Evolutionary conservation across 805 yeast species (phyloP).

Genomic region (Lachancea fermentati): DNA sequence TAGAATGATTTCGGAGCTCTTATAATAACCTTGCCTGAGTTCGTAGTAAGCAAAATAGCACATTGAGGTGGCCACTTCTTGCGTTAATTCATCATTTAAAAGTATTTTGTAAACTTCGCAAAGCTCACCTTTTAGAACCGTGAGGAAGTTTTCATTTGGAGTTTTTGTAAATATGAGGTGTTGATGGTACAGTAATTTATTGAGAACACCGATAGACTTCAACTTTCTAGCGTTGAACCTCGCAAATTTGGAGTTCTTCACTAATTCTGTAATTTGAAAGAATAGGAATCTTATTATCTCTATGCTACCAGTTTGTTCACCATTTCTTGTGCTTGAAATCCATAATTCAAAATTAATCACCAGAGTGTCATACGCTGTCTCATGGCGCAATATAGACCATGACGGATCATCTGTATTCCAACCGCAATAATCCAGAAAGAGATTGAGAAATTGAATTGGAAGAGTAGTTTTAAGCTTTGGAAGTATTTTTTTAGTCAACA

Average conservation of each 20-base stretch:
- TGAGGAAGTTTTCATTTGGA: conserved; percentile 34
- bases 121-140: conserved; percentile 32
- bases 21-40: conserved; percentile 31
- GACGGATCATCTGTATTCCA: conserved; percentile 45
- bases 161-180: conserved; percentile 33
- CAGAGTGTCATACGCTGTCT: conserved; percentile 50
- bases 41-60: conserved; percentile 48
- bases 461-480: conserved; percentile 23
- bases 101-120: conserved; percentile 25
- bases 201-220: conserved; percentile 44
- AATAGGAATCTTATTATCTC: conserved; percentile 49
- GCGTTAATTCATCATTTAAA: conserved; percentile 44
- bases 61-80: conserved; percentile 49
- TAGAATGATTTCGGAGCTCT: conserved; percentile 29
- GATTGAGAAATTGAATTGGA: conserved; percentile 41
- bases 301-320: conserved; percentile 18
- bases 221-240: conserved; percentile 49
- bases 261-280: conserved; percentile 52
- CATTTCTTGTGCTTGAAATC: conserved; percentile 16
- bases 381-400: conserved; percentile 53
- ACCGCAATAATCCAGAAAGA: conserved; percentile 50
- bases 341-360: conserved; percentile 62
- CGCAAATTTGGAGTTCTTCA: conserved; percentile 46
- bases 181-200: conserved; percentile 26
- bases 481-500: conserved; percentile 11